Conservation (phyloP, 176 grass and related monocot species). For the Elaeis guineensis region DNA sequence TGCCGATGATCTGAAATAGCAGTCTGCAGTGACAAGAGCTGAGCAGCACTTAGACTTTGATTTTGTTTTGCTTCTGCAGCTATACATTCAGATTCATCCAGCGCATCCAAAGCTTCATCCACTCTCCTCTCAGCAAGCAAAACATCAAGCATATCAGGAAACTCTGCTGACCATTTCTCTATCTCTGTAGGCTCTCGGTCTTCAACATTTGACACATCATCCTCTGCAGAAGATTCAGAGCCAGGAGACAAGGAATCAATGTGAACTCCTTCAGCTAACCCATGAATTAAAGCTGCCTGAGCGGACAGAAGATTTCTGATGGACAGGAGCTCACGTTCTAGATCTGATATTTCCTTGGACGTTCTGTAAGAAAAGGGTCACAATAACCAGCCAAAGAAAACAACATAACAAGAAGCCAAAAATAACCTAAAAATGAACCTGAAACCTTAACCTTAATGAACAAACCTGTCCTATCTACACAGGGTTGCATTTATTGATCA, state of each 20-base stretch:
- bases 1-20: conserved; percentile 71
- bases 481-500: too few species aligned
- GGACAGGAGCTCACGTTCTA: conserved; percentile 86
- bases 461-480: too few species aligned
- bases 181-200: conserved; percentile 70
- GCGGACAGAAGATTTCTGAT: conserved; percentile 80
- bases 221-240: conserved; percentile 41
- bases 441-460: too few species aligned
- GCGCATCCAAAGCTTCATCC: conserved; percentile 81
- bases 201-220: conserved; percentile 48
- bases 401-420: background rate
- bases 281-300: conserved; percentile 74
- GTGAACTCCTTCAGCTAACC: conserved; percentile 75
- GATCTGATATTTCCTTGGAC: conserved; percentile 94
- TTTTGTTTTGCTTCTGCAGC: conserved; percentile 43
- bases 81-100: conserved; percentile 69
- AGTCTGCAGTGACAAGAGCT: conserved; percentile 37
- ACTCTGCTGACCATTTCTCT: conserved; percentile 86
- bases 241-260: conserved; percentile 55
- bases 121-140: conserved; percentile 87
- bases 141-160: conserved; percentile 82
- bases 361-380: conserved; percentile 37
- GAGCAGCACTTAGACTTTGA: conserved; percentile 35
- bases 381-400: conserved; percentile 2
- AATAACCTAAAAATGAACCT: background rate